Base-by-base conservation (phyloP, 1,284 basidiomycete species). In the Cutaneotrichosporon cavernicola region DNA sequence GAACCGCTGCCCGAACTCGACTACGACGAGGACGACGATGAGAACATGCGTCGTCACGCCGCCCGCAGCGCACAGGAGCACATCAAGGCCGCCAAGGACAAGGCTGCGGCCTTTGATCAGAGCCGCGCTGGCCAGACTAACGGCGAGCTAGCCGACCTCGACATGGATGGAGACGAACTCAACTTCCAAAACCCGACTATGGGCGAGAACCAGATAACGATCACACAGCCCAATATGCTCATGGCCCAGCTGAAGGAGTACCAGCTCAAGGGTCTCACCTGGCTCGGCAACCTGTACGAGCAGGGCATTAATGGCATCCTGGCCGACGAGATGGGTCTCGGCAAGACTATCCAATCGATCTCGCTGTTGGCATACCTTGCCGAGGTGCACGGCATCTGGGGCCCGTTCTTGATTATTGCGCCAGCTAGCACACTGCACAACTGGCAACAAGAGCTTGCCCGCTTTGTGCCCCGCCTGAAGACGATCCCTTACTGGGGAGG, bases 181-280 rank as follows among this genome's bases (percentile, higher is more conserved):
- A 98, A 99, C 82, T 99, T 99, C 88, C 92, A 98, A 82, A 99
- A 99, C 76, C 97, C 97, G 2, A 92, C 92, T 4, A 92, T 93
- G n/a, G 83, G 97, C 73, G 90, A 86, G 62, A 93, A 92, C 43
- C 88, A 89, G 38, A 82, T 96, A 74, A 90, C 89, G 5, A 89
- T 97, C 70, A 86, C 87, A 36, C 97, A 99, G 78, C 97, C 97
- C 22, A 90, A 89, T 81, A 97, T 99, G 90, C 85, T 99, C 67
- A 95, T 93, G 85, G 93, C 94, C 16, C 91, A 94, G 71, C 83
- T 99, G 63, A 99, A 99, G 81, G 97, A 99, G 80, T 99, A 99
- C 79, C 97, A 99, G 80, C 82, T 99, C 69, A 99, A 99, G 79
- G 97, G 97, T 71, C 84, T 99, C 57, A 99, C 97, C 69, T 99